A percentile compares a stretch with the other conserved stretches of the same genome.
These are phyloP conservation scores for Bauhinia variegata DNA, from an alignment of 306 rosid species.

Conservation along the genomic window DNA sequence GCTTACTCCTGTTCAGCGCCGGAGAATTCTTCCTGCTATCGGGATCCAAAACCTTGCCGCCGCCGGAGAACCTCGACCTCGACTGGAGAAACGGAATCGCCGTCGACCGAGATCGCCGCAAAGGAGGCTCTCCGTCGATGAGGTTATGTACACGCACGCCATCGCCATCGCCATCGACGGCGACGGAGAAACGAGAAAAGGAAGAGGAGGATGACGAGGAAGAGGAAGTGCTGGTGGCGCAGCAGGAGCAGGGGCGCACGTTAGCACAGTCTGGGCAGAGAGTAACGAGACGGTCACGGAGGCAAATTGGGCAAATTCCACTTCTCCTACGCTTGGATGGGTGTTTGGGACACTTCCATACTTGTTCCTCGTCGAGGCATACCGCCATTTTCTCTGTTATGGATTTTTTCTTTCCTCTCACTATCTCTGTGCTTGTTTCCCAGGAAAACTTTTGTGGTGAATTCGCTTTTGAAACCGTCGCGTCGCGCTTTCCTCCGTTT, in stretches of 20 bases:
- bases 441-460: neutral
- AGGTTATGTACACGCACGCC: conserved; percentile 59
- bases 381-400: conserved; percentile 54
- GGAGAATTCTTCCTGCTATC: conserved; percentile 44
- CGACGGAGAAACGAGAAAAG: conserved; percentile 52
- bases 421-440: conserved; percentile 1
- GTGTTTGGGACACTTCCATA: conserved; percentile 86
- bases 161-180: conserved; percentile 34
- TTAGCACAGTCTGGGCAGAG: conserved; percentile 94
- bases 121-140: conserved; percentile 69
- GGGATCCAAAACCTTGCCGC: conserved; percentile 31
- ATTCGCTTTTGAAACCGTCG: too few species aligned
- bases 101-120: conserved; percentile 80
- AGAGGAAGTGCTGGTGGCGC: conserved; percentile 57
- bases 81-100: conserved; percentile 88
- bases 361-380: conserved; percentile 73
- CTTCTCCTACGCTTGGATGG: conserved; percentile 81
- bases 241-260: conserved; percentile 85
- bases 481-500: conserved; percentile 2
- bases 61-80: conserved; percentile 65
- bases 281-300: conserved; percentile 76
- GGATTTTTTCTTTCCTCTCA: neutral
- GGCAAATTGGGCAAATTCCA: conserved; percentile 83
- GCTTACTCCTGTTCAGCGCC: conserved; percentile 40
- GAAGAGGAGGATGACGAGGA: conserved; percentile 62